phyloP scores from a whole-genome alignment of 2,329 filamentous ascomycete genomes.

The Periconia macrospinosa region DNA sequence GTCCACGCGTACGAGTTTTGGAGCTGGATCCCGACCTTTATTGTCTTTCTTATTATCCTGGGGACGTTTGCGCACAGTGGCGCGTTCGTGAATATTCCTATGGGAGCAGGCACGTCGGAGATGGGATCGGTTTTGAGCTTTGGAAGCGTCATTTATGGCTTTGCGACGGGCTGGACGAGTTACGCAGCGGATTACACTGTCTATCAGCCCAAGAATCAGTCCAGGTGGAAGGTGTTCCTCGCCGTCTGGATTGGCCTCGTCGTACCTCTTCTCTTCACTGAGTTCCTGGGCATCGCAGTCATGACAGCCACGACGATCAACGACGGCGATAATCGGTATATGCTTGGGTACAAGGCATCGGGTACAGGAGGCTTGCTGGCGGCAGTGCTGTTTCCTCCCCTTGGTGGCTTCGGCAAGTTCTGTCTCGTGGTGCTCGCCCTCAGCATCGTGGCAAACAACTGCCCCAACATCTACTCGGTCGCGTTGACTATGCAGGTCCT shows the following conservation, averaged over 20 bases:
- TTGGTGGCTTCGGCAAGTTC: conserved; percentile 72
- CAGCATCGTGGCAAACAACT: conserved; percentile 71
- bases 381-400: conserved; percentile 63
- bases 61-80: conserved; percentile 70
- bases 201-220: conserved; percentile 68
- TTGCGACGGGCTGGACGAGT: conserved; percentile 72
- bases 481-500: conserved; percentile 69
- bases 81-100: conserved; percentile 64
- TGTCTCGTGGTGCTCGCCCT: conserved; percentile 68
- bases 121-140: conserved; percentile 66
- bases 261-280: conserved; percentile 71
- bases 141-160: conserved; percentile 67
- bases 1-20: conserved; percentile 78
- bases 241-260: conserved; percentile 71
- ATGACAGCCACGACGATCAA: conserved; percentile 65
- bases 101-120: conserved; percentile 61
- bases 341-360: conserved; percentile 57
- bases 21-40: conserved; percentile 72
- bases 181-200: conserved; percentile 80
- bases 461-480: conserved; percentile 69
- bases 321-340: conserved; percentile 57
- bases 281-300: conserved; percentile 72
- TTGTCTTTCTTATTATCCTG: conserved; percentile 73
- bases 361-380: conserved; percentile 69
- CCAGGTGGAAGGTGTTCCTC: conserved; percentile 65